These are phyloP conservation scores for Anthracocystis walkeri DNA, from an alignment of 1,284 basidiomycete genomes.

Conservation along the genomic window DNA sequence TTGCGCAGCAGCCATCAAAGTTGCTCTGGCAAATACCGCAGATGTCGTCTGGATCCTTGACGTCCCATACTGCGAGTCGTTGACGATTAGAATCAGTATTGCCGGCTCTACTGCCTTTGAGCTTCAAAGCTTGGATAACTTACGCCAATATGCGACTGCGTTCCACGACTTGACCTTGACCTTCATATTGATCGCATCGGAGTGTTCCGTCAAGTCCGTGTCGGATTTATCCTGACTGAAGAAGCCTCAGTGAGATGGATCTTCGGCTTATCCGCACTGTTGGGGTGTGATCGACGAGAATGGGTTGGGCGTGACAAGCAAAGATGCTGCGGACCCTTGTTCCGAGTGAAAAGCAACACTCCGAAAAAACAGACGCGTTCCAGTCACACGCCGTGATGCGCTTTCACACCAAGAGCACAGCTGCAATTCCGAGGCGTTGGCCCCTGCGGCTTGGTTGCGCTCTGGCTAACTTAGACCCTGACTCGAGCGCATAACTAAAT, in stretches of 20 bases:
- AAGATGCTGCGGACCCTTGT: neutral
- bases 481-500: no score
- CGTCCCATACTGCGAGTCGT: slow-evolving; percentile 61
- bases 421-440: no score
- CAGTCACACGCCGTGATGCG: neutral
- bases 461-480: neutral
- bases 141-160: slow-evolving; percentile 67
- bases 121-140: slow-evolving; percentile 13
- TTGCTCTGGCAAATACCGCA: slow-evolving; percentile 69
- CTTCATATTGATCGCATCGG: slow-evolving; percentile 59
- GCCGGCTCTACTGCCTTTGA: neutral
- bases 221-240: neutral
- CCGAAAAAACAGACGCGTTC: neutral
- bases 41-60: slow-evolving; percentile 67
- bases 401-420: no score
- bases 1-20: slow-evolving; percentile 68
- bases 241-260: neutral
- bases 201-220: neutral
- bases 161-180: slow-evolving; percentile 66
- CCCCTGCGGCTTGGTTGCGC: slow-evolving; percentile 3
- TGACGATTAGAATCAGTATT: neutral
- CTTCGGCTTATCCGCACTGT: neutral
- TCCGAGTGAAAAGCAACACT: neutral
- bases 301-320: neutral
- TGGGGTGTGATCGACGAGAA: neutral